Evolutionary conservation across 192 early-diverging fungal genomes (phyloP).

Genomic region (Umbelopsis vinacea): DNA sequence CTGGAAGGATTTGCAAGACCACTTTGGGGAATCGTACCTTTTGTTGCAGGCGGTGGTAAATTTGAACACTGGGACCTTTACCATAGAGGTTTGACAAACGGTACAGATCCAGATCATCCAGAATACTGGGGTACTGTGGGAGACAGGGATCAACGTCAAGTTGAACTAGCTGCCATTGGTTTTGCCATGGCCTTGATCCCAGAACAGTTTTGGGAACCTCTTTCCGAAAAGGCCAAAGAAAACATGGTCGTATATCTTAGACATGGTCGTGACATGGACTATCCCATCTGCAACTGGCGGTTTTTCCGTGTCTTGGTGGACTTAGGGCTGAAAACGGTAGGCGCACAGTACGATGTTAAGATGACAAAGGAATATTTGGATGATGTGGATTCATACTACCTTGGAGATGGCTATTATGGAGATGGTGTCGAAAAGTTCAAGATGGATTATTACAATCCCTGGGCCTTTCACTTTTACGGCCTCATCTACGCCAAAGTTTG

Average conservation of each 20-base stretch:
- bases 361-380: constrained; percentile 28
- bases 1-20: constrained; percentile 26
- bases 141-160: constrained; percentile 22
- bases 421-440: constrained; percentile 16
- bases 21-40: constrained; percentile 25
- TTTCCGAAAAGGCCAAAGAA: constrained; percentile 11
- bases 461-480: constrained; percentile 24
- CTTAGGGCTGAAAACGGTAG: constrained; percentile 19
- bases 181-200: constrained; percentile 24
- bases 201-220: constrained; percentile 26
- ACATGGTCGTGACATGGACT: constrained; percentile 7
- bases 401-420: constrained; percentile 23
- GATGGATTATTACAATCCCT: constrained; percentile 29
- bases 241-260: constrained; percentile 8
- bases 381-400: constrained; percentile 21
- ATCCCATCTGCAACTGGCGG: constrained; percentile 20
- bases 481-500: constrained; percentile 18
- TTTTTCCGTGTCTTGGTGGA: constrained; percentile 29
- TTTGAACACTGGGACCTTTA: constrained; percentile 26
- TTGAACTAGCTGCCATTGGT: constrained; percentile 27
- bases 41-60: constrained; percentile 25
- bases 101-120: constrained; percentile 23
- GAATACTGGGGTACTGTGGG: constrained; percentile 22
- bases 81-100: constrained; percentile 19
- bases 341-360: not conserved